Evolutionary conservation across 2,329 filamentous ascomycete genomes (phyloP).

Genomic region (Curvularia verruculosa): DNA sequence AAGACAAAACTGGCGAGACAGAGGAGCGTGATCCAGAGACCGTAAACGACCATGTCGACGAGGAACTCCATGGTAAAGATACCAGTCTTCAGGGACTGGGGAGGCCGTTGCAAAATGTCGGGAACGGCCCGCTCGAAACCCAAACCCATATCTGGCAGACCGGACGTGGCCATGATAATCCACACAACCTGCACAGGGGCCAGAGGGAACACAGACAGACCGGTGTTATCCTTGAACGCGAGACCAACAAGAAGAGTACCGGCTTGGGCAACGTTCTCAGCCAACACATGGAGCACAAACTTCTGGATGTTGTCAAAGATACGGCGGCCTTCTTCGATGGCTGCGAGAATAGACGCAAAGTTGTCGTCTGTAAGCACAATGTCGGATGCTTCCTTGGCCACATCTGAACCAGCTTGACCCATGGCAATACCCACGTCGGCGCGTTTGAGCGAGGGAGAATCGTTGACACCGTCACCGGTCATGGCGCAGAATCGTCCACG

Average conservation of each 20-base stretch:
- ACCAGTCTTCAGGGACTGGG: constrained; percentile 32
- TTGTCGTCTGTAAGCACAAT: constrained; percentile 56
- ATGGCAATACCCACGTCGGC: constrained; percentile 56
- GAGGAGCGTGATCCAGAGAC: constrained; percentile 42
- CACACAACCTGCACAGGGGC: constrained; percentile 48
- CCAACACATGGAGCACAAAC: constrained; percentile 44
- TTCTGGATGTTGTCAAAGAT: constrained; percentile 57
- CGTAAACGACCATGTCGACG: constrained; percentile 46
- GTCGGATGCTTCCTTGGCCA: constrained; percentile 53
- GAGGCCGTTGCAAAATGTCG: constrained; percentile 36
- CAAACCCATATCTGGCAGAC: constrained; percentile 45
- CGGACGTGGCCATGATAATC: constrained; percentile 50
- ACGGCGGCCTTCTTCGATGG: constrained; percentile 54
- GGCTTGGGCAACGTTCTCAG: constrained; percentile 45
- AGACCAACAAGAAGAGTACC: constrained; percentile 45
- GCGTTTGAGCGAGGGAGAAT: constrained; percentile 53
- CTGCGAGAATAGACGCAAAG: constrained; percentile 54
- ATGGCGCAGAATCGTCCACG: constrained; percentile 51
- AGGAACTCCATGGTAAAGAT: constrained; percentile 47
- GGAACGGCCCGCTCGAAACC: constrained; percentile 44
- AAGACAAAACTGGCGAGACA: constrained; percentile 43
- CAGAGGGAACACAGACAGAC: constrained; percentile 46
- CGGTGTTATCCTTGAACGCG: constrained; percentile 40
- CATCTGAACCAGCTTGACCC: constrained; percentile 53
- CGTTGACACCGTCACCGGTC: constrained; percentile 55